phyloP scores from a whole-genome alignment of 331 rosid species.

The Cydonia oblonga region DNA sequence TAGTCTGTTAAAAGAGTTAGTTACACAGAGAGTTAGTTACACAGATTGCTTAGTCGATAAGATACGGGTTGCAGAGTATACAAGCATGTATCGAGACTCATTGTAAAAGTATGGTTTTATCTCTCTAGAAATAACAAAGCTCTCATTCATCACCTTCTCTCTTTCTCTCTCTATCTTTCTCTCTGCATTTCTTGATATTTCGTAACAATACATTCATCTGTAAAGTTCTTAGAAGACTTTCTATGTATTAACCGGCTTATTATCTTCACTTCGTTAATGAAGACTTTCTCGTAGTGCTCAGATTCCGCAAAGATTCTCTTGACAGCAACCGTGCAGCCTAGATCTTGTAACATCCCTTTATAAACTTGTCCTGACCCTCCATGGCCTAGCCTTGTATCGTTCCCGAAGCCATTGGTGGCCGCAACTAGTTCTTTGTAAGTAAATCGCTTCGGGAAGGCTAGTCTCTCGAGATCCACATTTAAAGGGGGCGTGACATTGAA shows the following conservation, averaged over 20 bases:
- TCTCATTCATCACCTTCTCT: no score
- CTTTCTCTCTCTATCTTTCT: no score
- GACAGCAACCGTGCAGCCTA: background rate
- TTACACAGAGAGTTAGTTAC: no score
- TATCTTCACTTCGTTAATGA: constrained; percentile 34
- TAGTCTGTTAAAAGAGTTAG: no score
- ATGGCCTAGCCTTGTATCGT: background rate
- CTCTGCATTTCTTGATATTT: no score
- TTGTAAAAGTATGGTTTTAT: no score
- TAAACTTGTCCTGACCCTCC: background rate
- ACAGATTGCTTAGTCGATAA: no score
- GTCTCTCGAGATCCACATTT: background rate
- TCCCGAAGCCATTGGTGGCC: background rate
- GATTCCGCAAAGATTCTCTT: background rate
- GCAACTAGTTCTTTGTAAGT: background rate
- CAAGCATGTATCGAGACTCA: no score
- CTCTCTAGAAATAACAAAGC: no score
- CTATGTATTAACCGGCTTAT: constrained; percentile 39
- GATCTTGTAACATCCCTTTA: background rate
- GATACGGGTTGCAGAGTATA: no score
- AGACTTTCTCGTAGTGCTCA: background rate
- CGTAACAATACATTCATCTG: no score
- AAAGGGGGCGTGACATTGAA: no score
- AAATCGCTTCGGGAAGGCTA: background rate
- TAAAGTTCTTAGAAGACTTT: background rate